Evolutionary conservation across 2,329 filamentous ascomycete species (phyloP), one percentile per base, ranked within the genome.

Genomic region (Exophiala dermatitidis): DNA sequence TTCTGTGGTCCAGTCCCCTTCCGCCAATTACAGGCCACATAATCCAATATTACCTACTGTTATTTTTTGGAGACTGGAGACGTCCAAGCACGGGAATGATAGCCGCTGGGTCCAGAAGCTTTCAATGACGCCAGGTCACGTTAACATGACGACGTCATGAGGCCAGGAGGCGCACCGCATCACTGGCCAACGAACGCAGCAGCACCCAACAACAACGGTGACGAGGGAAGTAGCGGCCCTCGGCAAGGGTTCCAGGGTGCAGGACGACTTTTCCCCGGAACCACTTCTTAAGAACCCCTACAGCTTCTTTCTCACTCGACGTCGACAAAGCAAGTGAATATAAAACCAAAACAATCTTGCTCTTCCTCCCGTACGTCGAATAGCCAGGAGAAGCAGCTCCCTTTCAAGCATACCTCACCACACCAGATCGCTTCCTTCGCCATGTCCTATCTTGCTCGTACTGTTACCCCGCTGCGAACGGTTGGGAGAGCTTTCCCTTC

Each of bases 371-470:
- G 19, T 19, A 19, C 19, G 2, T 19, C 19, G 19, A 19, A 19
- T 19, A 19, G 19, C 19, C 19, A 19, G 19, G 19, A 19, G 19
- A 19, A 19, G 19, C 33, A 36, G 7, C n/a, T 8, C 29, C 6
- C 28, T 30, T 26, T 40, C 31, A 3, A 31, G 19, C 19, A 41
- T 1, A 40, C 28, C 9, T 32, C 46, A 31, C 40, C 2, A 46
- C 36, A 9, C 26, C 37, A 19, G 28, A 30, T 48, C 37, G 2
- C 9, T 44, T 37, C 32, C 9, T 29, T 46, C 52, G 52, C 12
- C 26, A 60, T 60, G 58, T 56, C 58, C 29, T 58, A 46, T 48
- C 52, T 60, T 32, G 42, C 50, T 28, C 53, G 58, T 5, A 37
- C 52, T 30, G 46, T 54, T 8, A 47, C 37, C 29, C 44, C 58